phyloP scores from a whole-genome alignment of 2,329 filamentous ascomycete species.

The Aspergillus nomiae region DNA sequence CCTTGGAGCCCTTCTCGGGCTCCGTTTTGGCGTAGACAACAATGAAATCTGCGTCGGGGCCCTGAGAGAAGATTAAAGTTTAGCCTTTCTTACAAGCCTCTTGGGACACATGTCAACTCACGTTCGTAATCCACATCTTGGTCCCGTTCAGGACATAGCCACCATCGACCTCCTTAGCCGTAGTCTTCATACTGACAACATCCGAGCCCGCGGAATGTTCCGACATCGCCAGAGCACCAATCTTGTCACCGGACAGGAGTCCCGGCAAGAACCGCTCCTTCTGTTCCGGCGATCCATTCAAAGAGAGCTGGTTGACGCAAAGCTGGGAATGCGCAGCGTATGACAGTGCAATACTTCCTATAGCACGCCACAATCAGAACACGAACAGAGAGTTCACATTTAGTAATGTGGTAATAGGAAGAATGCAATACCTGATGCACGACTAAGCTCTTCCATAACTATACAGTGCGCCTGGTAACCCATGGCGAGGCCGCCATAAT shows the following conservation, averaged over 20 bases:
- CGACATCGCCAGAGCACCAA: constrained; percentile 93
- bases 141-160: constrained; percentile 84
- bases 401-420: background rate
- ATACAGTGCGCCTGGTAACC: constrained; percentile 96
- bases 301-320: constrained; percentile 92
- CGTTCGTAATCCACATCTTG: constrained; percentile 99
- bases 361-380: background rate
- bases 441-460: constrained; percentile 91
- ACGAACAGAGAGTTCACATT: background rate
- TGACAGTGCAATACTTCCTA: constrained; percentile 66
- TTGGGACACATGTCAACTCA: constrained; percentile 25
- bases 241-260: constrained; percentile 74
- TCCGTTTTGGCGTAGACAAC: constrained; percentile 97
- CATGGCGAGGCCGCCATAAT: constrained; percentile 84
- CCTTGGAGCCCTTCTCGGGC: constrained; percentile 77
- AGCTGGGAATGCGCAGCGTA: constrained; percentile 96
- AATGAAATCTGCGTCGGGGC: constrained; percentile 87
- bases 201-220: constrained; percentile 90
- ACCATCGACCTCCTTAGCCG: constrained; percentile 76
- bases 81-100: background rate
- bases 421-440: constrained; percentile 66
- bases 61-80: constrained; percentile 31
- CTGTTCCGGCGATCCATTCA: constrained; percentile 80
- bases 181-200: constrained; percentile 93
- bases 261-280: constrained; percentile 79